phyloP scores from a whole-genome alignment of 129 eudicot genomes.

The Cynara cardunculus region DNA sequence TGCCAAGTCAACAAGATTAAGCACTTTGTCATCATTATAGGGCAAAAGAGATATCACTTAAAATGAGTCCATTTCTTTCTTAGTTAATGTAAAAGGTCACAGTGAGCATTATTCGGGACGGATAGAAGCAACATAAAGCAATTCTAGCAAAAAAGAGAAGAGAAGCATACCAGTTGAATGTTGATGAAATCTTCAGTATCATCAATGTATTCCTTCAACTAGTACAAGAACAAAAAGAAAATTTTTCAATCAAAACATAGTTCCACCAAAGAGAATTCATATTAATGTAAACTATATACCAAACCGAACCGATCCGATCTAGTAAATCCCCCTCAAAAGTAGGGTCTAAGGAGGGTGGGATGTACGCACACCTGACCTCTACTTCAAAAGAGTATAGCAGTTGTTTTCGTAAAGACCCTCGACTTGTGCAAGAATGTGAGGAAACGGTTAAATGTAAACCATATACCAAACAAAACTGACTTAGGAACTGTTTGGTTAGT shows the following conservation, averaged over 20 bases:
- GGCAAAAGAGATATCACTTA: background rate
- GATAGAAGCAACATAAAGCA: background rate
- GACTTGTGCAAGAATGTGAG: background rate
- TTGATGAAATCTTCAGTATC: conserved; percentile 96
- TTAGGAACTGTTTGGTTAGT: too few relatives aligned
- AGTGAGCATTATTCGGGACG: background rate
- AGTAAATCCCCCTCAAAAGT: background rate
- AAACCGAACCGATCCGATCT: background rate
- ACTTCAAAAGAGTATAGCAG: background rate
- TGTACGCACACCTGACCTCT: background rate
- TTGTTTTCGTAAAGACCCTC: background rate
- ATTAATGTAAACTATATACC: background rate
- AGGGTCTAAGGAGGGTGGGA: background rate
- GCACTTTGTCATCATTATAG: background rate
- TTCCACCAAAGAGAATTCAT: background rate
- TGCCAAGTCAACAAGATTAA: background rate
- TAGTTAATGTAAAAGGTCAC: background rate
- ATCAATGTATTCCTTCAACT: conserved; percentile 98
- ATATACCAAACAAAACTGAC: background rate
- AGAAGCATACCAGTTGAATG: conserved; percentile 75
- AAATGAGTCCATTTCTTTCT: background rate
- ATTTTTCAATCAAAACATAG: background rate
- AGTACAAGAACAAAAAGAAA: conserved; percentile 19
- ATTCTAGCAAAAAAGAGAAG: background rate
- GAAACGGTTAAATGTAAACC: background rate